Evolutionary conservation across 176 grass and related monocot species (phyloP).

Genomic region (Olyra latifolia): DNA sequence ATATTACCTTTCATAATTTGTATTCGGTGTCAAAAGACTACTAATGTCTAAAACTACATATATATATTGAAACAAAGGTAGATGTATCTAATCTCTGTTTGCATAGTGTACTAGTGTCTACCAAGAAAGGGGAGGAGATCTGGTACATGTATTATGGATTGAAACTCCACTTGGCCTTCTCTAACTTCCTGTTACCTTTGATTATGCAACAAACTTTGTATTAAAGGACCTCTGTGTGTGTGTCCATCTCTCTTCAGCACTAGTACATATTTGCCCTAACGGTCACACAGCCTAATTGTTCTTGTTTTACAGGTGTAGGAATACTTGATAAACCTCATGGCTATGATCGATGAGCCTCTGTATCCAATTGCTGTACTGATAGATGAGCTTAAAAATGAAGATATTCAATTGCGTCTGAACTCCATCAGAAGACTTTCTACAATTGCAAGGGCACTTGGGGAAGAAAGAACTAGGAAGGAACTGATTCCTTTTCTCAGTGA

Average conservation of each 20-base stretch:
- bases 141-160: background rate
- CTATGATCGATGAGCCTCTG: constrained; percentile 77
- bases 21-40: no score
- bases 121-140: background rate
- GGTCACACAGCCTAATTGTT: background rate
- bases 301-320: constrained; percentile 25
- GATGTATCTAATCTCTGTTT: background rate
- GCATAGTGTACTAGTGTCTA: background rate
- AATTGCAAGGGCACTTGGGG: constrained; percentile 87
- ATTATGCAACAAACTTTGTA: background rate
- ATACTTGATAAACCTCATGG: constrained; percentile 49
- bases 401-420: constrained; percentile 88
- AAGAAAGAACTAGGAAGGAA: constrained; percentile 94
- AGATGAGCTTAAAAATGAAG: constrained; percentile 97
- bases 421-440: constrained; percentile 90
- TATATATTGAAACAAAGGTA: background rate
- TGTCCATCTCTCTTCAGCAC: background rate
- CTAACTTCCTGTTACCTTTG: background rate
- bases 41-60: background rate
- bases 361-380: constrained; percentile 93
- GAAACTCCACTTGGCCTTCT: background rate
- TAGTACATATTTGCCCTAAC: background rate
- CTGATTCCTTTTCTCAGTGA: constrained; percentile 94
- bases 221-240: background rate
- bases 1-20: no score